Conservation (phyloP, 78 protist species). For the Polysphondylium violaceum region DNA sequence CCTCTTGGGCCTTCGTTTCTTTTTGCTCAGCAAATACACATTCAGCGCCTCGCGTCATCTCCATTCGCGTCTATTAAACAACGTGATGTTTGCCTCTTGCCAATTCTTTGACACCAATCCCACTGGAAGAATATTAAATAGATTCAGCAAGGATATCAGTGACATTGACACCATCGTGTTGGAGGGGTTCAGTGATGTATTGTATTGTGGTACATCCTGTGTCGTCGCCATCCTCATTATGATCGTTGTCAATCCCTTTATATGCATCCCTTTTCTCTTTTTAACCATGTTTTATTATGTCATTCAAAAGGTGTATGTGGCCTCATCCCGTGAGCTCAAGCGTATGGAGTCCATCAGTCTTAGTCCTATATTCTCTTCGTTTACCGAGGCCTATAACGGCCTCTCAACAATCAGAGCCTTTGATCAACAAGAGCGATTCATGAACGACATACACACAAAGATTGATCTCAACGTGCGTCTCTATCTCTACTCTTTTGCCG, state of each 20-base stretch:
- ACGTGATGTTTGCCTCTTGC: constrained; percentile 15
- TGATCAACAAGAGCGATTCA: constrained; percentile 35
- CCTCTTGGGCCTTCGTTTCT: neutral
- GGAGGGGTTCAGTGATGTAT: neutral
- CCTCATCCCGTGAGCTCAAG: constrained; percentile 86
- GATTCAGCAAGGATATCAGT: constrained; percentile 48
- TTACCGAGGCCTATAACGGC: constrained; percentile 91
- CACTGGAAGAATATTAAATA: constrained; percentile 67
- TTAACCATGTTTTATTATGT: constrained; percentile 46
- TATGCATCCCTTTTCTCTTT: constrained; percentile 33
- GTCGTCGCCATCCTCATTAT: constrained; percentile 6
- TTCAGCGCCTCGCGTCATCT: neutral
- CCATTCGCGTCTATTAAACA: neutral
- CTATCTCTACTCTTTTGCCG: constrained; percentile 24
- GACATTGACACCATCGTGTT: constrained; percentile 14
- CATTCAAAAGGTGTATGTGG: constrained; percentile 83
- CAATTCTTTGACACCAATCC: constrained; percentile 77
- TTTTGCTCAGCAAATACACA: neutral
- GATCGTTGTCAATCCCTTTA: constrained; percentile 10
- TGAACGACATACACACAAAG: neutral
- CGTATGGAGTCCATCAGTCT: constrained; percentile 90
- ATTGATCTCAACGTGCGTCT: constrained; percentile 63
- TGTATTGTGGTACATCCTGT: neutral
- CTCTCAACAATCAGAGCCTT: constrained; percentile 93
- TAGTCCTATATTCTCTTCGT: constrained; percentile 89